Conservation (phyloP, 2,329 filamentous ascomycete species). For the Penicillium oxalicum region DNA sequence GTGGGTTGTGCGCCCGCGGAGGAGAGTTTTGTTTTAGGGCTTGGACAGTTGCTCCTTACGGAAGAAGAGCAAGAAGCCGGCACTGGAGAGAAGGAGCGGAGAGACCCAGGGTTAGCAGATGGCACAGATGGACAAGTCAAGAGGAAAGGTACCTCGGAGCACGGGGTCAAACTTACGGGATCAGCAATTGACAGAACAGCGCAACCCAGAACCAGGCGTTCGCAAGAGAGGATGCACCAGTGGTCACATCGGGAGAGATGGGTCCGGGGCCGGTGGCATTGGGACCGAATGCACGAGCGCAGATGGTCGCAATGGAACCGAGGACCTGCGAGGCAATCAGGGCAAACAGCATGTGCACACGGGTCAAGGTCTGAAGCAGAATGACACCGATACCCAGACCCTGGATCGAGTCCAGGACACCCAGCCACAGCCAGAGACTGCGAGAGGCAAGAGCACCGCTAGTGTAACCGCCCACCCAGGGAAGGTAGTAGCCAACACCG, state of each 20-base stretch:
- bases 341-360: conserved; percentile 59
- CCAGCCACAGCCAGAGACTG: conserved; percentile 61
- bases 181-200: conserved; percentile 51
- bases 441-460: conserved; percentile 53
- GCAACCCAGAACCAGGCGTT: conserved; percentile 58
- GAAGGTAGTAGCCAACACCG: conserved; percentile 56
- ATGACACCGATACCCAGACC: conserved; percentile 64
- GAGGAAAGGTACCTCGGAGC: too few relatives aligned
- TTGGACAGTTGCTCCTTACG: conserved; percentile 43
- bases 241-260: conserved; percentile 57
- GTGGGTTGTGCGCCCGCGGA: too few relatives aligned
- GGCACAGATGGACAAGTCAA: neutral
- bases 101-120: neutral
- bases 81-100: conserved; percentile 12
- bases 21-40: conserved; percentile 26
- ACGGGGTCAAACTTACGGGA: conserved; percentile 33
- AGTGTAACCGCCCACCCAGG: conserved; percentile 50
- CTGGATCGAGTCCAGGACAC: conserved; percentile 59
- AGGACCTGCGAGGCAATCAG: conserved; percentile 56
- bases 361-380: conserved; percentile 57
- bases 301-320: conserved; percentile 57
- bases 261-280: conserved; percentile 55
- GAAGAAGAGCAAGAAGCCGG: conserved; percentile 40
- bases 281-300: conserved; percentile 55
- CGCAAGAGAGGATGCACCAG: conserved; percentile 41